These are phyloP conservation scores for Ganoderma lucidum DNA, from an alignment of 1,284 basidiomycete genomes.

Conservation along the genomic window DNA sequence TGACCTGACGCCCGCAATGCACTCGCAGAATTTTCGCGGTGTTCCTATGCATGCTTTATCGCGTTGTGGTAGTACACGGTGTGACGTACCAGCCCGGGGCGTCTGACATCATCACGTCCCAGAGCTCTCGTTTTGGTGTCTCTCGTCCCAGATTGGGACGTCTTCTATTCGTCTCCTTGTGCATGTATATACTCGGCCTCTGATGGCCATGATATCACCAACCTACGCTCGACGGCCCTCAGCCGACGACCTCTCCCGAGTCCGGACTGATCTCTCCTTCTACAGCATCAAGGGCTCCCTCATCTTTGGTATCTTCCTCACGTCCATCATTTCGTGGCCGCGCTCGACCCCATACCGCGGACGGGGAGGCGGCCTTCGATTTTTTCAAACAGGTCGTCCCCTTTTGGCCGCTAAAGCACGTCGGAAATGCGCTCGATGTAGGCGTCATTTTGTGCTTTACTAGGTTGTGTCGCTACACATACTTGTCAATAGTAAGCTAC, in stretches of 20 bases:
- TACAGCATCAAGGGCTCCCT: conserved; percentile 75
- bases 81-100: too few species aligned
- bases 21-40: conserved; percentile 72
- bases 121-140: too few species aligned
- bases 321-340: conserved; percentile 91
- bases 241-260: too few species aligned
- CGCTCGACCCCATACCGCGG: conserved; percentile 75
- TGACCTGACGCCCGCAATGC: background rate
- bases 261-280: too few species aligned
- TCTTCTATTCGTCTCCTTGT: too few species aligned
- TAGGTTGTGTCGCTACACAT: too few species aligned
- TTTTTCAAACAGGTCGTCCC: conserved; percentile 91
- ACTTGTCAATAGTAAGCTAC: conserved; percentile 55
- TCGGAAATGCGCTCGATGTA: conserved; percentile 73
- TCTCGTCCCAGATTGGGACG: too few species aligned
- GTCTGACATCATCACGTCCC: too few species aligned
- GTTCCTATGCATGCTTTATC: conserved; percentile 81
- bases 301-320: conserved; percentile 85
- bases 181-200: too few species aligned
- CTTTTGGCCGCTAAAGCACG: conserved; percentile 70
- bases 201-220: too few species aligned
- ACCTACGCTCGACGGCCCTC: too few species aligned
- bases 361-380: conserved; percentile 79
- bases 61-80: conserved; percentile 40
- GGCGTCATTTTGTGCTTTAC: conserved; percentile 38